Conservation (phyloP, 2,329 filamentous ascomycete species). For the Nothophoma quercina region DNA sequence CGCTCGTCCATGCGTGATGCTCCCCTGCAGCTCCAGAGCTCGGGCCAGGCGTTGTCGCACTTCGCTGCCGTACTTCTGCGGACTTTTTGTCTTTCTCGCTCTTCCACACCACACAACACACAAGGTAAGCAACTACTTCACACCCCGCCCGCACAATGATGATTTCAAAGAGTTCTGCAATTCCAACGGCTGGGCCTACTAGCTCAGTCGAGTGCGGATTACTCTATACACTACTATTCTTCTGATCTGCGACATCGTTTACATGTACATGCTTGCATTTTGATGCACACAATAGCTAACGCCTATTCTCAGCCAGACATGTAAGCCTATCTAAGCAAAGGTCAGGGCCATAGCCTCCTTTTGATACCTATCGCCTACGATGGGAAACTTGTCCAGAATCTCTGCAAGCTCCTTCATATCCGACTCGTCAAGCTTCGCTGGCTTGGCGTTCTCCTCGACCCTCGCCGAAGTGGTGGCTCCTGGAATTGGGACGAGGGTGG, state of each 20-base stretch:
- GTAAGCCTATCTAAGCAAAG: background rate
- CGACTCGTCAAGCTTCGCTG: slow-evolving; percentile 58
- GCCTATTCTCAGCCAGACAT: background rate
- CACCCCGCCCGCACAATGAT: slow-evolving; percentile 42
- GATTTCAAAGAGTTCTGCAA: slow-evolving; percentile 61
- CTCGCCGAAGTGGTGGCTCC: slow-evolving; percentile 66
- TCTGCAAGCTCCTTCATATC: slow-evolving; percentile 61
- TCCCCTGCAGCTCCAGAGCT: slow-evolving; percentile 1
- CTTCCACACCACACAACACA: slow-evolving; percentile 2
- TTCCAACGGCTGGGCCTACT: slow-evolving; percentile 51
- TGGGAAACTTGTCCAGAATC: slow-evolving; percentile 57
- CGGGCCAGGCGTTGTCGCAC: slow-evolving; percentile 11
- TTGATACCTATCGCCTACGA: slow-evolving; percentile 54
- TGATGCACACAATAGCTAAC: slow-evolving; percentile 21
- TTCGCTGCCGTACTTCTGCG: slow-evolving; percentile 18
- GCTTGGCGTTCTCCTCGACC: slow-evolving; percentile 69
- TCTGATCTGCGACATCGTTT: slow-evolving; percentile 43
- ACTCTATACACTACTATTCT: slow-evolving; percentile 59
- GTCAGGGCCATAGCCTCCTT: slow-evolving; percentile 13
- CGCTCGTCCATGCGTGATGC: too few relatives aligned
- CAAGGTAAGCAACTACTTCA: slow-evolving; percentile 21
- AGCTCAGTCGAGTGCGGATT: slow-evolving; percentile 53
- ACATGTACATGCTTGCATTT: background rate
- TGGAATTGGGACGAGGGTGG: slow-evolving; percentile 70
- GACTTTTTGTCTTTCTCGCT: slow-evolving; percentile 8